Percentiles rank a stretch among this genome's conserved stretches.
These are phyloP conservation scores for Euphrasia confusa DNA, from an alignment of 257 asterid genomes.

Conservation along the genomic window DNA sequence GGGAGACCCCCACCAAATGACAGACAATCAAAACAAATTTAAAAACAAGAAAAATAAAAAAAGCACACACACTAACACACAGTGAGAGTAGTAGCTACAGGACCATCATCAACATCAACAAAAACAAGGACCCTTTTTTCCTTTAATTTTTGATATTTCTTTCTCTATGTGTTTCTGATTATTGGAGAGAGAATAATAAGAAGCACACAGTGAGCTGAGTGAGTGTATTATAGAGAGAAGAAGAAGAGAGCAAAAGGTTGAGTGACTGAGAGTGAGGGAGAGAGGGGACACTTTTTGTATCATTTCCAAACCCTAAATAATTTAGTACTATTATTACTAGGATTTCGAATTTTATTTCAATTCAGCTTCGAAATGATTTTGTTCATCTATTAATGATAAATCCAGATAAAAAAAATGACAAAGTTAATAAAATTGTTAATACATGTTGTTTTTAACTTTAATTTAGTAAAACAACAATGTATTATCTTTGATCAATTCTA, in stretches of 20 bases:
- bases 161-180: slow-evolving; percentile 29
- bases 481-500: too few relatives aligned
- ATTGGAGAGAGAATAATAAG: slow-evolving; percentile 48
- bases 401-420: too few relatives aligned
- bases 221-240: neutral
- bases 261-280: neutral
- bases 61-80: too few relatives aligned
- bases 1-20: neutral
- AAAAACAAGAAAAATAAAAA: too few relatives aligned
- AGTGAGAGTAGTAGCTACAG: neutral
- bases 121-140: neutral
- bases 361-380: too few relatives aligned
- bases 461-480: too few relatives aligned
- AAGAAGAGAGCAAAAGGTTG: too few relatives aligned
- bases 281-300: neutral
- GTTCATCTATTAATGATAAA: too few relatives aligned
- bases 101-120: neutral
- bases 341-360: too few relatives aligned
- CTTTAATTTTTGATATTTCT: neutral
- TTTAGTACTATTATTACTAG: too few relatives aligned
- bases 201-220: neutral
- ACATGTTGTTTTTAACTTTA: too few relatives aligned
- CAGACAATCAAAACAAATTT: neutral
- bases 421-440: too few relatives aligned
- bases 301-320: neutral